Percentiles rank a stretch among this genome's conserved stretches.
These are phyloP conservation scores for Colletotrichum karsti DNA, from an alignment of 2,329 filamentous ascomycete genomes.

Conservation along the genomic window DNA sequence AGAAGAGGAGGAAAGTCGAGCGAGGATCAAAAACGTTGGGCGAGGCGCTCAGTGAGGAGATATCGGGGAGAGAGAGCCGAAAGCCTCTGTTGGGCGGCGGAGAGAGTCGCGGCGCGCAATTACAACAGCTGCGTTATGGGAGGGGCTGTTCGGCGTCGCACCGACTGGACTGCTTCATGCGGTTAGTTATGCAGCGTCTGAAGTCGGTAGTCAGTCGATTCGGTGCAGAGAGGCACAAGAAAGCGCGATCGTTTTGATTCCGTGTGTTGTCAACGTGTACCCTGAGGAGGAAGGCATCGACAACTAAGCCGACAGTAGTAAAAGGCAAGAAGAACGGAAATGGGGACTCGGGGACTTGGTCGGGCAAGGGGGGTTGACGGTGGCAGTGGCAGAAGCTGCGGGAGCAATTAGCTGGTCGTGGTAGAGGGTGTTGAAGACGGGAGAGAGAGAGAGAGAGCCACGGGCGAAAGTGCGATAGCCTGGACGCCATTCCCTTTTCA, in stretches of 20 bases:
- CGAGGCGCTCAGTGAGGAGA: no score
- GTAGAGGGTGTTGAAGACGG: not conserved
- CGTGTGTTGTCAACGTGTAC: no score
- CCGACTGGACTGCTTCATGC: not conserved
- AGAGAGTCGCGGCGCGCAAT: not conserved
- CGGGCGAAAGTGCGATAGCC: no score
- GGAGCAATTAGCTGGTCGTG: no score
- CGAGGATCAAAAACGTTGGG: not conserved
- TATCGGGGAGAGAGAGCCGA: not conserved
- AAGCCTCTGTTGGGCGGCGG: not conserved
- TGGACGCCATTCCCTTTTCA: constrained; percentile 19
- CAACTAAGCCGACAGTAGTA: not conserved
- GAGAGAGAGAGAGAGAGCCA: not conserved
- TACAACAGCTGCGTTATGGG: not conserved
- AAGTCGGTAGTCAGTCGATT: not conserved
- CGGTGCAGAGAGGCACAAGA: not conserved
- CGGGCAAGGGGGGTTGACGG: no score
- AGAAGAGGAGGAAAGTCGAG: not conserved
- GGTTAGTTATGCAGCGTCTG: not conserved
- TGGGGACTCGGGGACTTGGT: not conserved
- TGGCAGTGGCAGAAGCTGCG: no score
- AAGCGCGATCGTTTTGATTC: not conserved
- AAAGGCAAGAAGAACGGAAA: not conserved
- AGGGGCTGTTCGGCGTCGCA: constrained; percentile 3
- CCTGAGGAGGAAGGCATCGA: not conserved